These are phyloP conservation scores for Nakazawaea holstii DNA, from an alignment of 805 yeast genomes.

Conservation along the genomic window DNA sequence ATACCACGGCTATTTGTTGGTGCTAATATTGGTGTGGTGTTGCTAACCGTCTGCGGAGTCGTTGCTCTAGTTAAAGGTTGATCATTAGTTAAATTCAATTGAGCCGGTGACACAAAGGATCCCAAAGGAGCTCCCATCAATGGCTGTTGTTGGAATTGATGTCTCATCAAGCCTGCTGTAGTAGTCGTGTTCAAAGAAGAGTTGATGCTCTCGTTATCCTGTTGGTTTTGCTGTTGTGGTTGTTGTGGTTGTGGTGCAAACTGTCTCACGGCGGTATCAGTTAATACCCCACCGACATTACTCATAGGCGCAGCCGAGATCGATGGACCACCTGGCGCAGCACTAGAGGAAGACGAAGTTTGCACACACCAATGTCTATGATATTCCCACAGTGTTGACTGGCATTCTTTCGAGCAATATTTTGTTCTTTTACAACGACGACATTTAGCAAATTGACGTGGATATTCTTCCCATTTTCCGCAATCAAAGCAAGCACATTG, in stretches of 20 bases:
- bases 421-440: constrained; percentile 91
- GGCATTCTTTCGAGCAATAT: constrained; percentile 91
- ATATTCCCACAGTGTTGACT: constrained; percentile 83
- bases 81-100: neutral
- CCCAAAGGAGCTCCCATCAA: constrained; percentile 3
- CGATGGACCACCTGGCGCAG: constrained; percentile 18
- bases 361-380: constrained; percentile 92
- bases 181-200: constrained; percentile 7
- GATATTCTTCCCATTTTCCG: constrained; percentile 89
- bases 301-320: constrained; percentile 6
- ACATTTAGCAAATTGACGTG: constrained; percentile 93
- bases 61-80: constrained; percentile 4
- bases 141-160: constrained; percentile 2
- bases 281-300: neutral
- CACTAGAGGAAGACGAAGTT: constrained; percentile 24
- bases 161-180: constrained; percentile 7
- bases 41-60: neutral
- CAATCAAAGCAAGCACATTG: constrained; percentile 94
- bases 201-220: constrained; percentile 5
- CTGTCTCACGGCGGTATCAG: constrained; percentile 3
- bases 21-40: constrained; percentile 7
- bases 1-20: constrained; percentile 2
- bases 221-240: neutral
- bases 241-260: neutral
- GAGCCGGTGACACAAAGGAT: constrained; percentile 4